A percentile compares a stretch with the other conserved stretches of the same genome.
phyloP scores from a whole-genome alignment of 371 early-diverging fungal genomes.

The Paramicrosporidium saccamoebae region DNA sequence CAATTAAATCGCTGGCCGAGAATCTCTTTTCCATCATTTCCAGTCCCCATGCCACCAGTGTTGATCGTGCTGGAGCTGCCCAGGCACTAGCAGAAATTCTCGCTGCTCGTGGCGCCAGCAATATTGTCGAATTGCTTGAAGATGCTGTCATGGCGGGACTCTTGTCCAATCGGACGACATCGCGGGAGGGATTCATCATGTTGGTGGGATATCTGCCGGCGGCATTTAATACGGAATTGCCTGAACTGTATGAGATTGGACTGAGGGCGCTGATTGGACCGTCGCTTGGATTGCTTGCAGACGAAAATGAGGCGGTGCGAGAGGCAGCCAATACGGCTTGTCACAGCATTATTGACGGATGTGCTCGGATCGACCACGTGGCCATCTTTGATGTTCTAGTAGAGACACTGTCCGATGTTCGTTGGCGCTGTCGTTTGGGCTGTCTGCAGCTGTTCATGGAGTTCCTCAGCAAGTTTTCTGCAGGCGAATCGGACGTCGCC shows the following conservation, averaged over 20 bases:
- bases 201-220: constrained; percentile 75
- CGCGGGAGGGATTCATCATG: constrained; percentile 85
- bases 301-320: constrained; percentile 76
- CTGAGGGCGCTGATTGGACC: constrained; percentile 54
- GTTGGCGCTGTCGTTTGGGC: no score
- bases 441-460: no score
- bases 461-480: no score
- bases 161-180: constrained; percentile 24
- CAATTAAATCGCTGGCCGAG: constrained; percentile 44
- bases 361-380: no score
- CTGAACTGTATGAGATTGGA: constrained; percentile 49
- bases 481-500: no score
- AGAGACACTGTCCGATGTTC: no score
- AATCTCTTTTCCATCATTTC: constrained; percentile 44
- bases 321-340: constrained; percentile 65
- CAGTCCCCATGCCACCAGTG: constrained; percentile 20
- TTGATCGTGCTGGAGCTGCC: constrained; percentile 83
- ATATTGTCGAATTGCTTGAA: constrained; percentile 58
- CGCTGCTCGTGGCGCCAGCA: constrained; percentile 49
- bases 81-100: constrained; percentile 82
- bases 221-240: constrained; percentile 61
- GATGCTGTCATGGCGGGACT: constrained; percentile 45
- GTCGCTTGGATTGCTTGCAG: no score
- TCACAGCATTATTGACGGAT: constrained; percentile 62
- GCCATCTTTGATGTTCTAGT: no score